Evolutionary conservation across 768 basidiomycete genomes (phyloP).

Genomic region (Amanita phalloides): DNA sequence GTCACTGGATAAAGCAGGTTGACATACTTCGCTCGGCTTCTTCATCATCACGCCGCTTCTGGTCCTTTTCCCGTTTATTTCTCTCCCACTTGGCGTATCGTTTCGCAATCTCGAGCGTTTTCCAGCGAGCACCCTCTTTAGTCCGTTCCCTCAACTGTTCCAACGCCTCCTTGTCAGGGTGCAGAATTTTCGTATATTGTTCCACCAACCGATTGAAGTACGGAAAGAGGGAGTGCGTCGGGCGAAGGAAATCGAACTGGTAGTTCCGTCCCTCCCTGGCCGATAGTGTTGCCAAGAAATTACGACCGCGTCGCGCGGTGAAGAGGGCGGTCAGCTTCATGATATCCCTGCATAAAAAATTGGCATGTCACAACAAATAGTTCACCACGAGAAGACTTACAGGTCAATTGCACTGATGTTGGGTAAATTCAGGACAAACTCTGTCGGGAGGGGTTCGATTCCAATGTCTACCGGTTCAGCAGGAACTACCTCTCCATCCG

Average conservation of each 20-base stretch:
- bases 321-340: conserved; percentile 95
- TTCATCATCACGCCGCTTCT: conserved; percentile 80
- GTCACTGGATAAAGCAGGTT: conserved; percentile 3
- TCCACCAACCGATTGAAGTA: conserved; percentile 97
- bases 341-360: conserved; percentile 55
- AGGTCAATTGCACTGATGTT: conserved; percentile 83
- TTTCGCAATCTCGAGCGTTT: conserved; percentile 61
- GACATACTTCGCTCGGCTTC: conserved; percentile 81
- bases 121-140: conserved; percentile 62
- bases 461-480: conserved; percentile 52
- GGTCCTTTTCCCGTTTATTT: conserved; percentile 72
- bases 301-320: conserved; percentile 82
- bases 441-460: conserved; percentile 65
- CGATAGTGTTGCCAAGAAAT: conserved; percentile 79
- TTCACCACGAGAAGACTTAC: conserved; percentile 40
- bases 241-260: conserved; percentile 95
- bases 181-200: conserved; percentile 85
- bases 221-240: conserved; percentile 90
- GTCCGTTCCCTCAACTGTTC: conserved; percentile 58
- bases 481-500: conserved; percentile 18
- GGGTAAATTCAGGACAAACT: conserved; percentile 81
- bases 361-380: background rate
- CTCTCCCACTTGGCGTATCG: conserved; percentile 87
- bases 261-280: conserved; percentile 88
- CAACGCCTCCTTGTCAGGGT: conserved; percentile 69